Conservation (phyloP, 2,329 filamentous ascomycete genomes). For the Colletotrichum sp. region DNA sequence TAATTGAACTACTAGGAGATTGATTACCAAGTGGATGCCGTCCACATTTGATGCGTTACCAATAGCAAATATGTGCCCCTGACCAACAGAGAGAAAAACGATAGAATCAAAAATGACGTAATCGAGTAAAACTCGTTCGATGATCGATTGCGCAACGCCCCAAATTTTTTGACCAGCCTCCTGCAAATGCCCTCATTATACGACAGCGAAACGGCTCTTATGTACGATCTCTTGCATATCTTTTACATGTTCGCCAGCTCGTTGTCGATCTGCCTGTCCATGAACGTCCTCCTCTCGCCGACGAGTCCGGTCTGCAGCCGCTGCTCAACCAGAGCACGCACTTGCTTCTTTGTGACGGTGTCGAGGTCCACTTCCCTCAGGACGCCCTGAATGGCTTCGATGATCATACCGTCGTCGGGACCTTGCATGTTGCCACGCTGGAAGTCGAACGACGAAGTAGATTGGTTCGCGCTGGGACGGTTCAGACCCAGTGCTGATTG, state of each 20-base stretch:
- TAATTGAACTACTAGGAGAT: slow-evolving; percentile 11
- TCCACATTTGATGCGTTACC: background rate
- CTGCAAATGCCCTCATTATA: slow-evolving; percentile 4
- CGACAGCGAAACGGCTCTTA: slow-evolving; percentile 4
- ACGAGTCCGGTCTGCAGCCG: slow-evolving; percentile 86
- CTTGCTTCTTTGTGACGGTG: slow-evolving; percentile 98
- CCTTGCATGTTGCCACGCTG: slow-evolving; percentile 62
- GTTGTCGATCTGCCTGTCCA: slow-evolving; percentile 91
- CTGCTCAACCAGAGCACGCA: slow-evolving; percentile 89
- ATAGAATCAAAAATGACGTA: background rate
- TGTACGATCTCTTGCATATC: background rate
- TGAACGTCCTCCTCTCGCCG: slow-evolving; percentile 85
- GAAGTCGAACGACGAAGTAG: slow-evolving; percentile 67
- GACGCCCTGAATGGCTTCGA: slow-evolving; percentile 83
- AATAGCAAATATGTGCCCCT: background rate
- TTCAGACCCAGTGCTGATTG: slow-evolving; percentile 52
- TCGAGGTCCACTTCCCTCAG: slow-evolving; percentile 90
- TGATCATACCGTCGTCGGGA: slow-evolving; percentile 80
- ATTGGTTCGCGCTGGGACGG: slow-evolving; percentile 49
- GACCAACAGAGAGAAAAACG: background rate
- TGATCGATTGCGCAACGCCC: slow-evolving; percentile 14
- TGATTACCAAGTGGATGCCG: slow-evolving; percentile 12
- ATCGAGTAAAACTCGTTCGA: slow-evolving; percentile 1
- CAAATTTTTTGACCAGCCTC: slow-evolving; percentile 1
- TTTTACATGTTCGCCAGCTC: slow-evolving; percentile 91